Evolutionary conservation across 176 grass and related monocot species (phyloP).

Genomic region (Carex cristatella): DNA sequence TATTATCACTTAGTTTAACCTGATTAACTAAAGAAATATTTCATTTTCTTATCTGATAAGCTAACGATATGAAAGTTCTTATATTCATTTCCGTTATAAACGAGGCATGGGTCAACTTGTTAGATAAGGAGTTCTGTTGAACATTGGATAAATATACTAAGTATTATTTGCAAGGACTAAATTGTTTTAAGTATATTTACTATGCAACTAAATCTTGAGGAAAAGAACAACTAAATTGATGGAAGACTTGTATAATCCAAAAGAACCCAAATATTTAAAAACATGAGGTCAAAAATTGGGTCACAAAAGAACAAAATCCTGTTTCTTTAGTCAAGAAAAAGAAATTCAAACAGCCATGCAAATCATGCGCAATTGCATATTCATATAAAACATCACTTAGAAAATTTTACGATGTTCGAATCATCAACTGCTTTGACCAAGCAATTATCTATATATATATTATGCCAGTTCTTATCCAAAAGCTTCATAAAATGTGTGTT

Average conservation of each 20-base stretch:
- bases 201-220: neutral
- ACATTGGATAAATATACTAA: neutral
- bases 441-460: neutral
- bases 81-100: neutral
- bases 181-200: neutral
- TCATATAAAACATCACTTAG: neutral
- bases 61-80: neutral
- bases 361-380: neutral
- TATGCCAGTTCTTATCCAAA: neutral
- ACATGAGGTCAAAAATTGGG: neutral
- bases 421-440: slow-evolving; percentile 1
- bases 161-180: too few relatives aligned
- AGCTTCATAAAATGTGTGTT: neutral
- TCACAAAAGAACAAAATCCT: neutral
- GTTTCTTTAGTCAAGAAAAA: neutral
- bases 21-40: neutral
- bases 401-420: neutral
- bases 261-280: neutral
- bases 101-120: neutral
- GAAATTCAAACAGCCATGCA: neutral
- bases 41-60: neutral
- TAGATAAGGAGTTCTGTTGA: neutral
- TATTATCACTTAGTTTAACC: too few relatives aligned
- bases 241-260: neutral
- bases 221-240: neutral